A percentile compares a stretch with the other conserved stretches of the same genome.
phyloP scores from a whole-genome alignment of 768 basidiomycete genomes.

The Daedaleopsis sinensis region DNA sequence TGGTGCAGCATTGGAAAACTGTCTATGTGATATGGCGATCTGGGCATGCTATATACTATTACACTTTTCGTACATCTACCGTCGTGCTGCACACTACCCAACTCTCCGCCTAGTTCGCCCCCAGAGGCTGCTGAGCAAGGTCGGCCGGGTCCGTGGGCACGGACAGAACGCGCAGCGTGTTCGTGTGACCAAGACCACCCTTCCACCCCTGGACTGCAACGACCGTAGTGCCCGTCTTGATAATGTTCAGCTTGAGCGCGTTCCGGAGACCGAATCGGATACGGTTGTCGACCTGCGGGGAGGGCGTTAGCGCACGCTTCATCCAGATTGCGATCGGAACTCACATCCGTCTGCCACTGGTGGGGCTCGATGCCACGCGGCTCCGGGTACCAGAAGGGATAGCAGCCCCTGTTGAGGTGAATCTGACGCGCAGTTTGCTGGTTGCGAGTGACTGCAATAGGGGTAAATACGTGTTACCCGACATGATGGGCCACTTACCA shows the following conservation, averaged over 20 bases:
- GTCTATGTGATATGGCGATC: conserved; percentile 8
- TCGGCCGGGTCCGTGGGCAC: conserved; percentile 85
- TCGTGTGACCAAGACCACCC: conserved; percentile 94
- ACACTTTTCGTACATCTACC: conserved; percentile 19
- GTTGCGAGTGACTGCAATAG: conserved; percentile 82
- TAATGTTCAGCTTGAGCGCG: conserved; percentile 82
- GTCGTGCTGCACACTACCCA: neutral
- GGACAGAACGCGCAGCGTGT: conserved; percentile 82
- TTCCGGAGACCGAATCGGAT: conserved; percentile 86
- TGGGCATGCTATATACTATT: conserved; percentile 6
- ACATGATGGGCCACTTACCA: conserved; percentile 49
- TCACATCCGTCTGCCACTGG: conserved; percentile 98
- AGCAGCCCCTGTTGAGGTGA: conserved; percentile 95
- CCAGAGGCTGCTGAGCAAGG: conserved; percentile 69
- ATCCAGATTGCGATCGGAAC: conserved; percentile 28
- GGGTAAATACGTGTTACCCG: neutral
- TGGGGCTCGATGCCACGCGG: conserved; percentile 84
- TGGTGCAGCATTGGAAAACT: neutral
- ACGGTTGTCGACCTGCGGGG: conserved; percentile 77
- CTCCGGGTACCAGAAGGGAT: conserved; percentile 96
- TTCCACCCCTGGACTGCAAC: conserved; percentile 99
- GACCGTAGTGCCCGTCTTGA: conserved; percentile 86
- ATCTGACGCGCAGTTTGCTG: conserved; percentile 95
- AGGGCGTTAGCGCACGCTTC: neutral
- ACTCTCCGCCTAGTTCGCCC: conserved; percentile 22